Percentiles rank a stretch among this genome's conserved stretches.
These are phyloP conservation scores for Xylaria multiplex DNA, from an alignment of 2,329 filamentous ascomycete genomes.

Conservation along the genomic window DNA sequence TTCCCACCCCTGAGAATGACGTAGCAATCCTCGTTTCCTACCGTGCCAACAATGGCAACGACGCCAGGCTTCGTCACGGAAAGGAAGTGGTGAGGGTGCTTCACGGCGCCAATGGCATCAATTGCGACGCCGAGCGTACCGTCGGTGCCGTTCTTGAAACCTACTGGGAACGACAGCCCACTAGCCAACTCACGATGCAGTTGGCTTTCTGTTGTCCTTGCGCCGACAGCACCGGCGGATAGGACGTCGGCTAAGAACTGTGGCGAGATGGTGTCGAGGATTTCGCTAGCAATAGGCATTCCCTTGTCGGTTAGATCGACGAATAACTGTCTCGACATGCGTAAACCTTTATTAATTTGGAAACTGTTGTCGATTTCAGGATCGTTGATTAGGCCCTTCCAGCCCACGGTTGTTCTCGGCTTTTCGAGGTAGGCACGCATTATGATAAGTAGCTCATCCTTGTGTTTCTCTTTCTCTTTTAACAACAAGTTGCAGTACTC, in stretches of 20 bases:
- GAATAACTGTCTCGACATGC: constrained; percentile 87
- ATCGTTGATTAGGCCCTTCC: constrained; percentile 99
- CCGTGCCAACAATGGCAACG: constrained; percentile 92
- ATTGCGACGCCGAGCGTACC: constrained; percentile 89
- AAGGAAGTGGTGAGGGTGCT: constrained; percentile 94
- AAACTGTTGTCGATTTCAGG: constrained; percentile 98
- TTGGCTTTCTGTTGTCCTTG: constrained; percentile 96
- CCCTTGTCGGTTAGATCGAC: constrained; percentile 89
- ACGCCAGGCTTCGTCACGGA: constrained; percentile 97
- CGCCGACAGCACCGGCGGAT: constrained; percentile 91
- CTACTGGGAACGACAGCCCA: constrained; percentile 94
- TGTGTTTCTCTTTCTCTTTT: constrained; percentile 85
- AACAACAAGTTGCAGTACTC: constrained; percentile 91
- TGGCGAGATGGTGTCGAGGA: constrained; percentile 97
- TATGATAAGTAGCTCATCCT: constrained; percentile 89
- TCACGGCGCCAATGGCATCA: constrained; percentile 93
- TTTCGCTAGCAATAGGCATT: constrained; percentile 96
- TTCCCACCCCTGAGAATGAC: constrained; percentile 93
- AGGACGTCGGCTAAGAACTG: constrained; percentile 95
- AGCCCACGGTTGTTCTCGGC: constrained; percentile 95
- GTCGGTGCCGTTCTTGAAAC: constrained; percentile 99
- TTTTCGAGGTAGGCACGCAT: constrained; percentile 99
- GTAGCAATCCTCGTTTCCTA: constrained; percentile 96
- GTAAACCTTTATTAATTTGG: constrained; percentile 98
- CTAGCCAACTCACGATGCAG: constrained; percentile 94